Base-by-base conservation (phyloP, 129 eudicot species). In the Chrysanthemum lavandulifolium region DNA sequence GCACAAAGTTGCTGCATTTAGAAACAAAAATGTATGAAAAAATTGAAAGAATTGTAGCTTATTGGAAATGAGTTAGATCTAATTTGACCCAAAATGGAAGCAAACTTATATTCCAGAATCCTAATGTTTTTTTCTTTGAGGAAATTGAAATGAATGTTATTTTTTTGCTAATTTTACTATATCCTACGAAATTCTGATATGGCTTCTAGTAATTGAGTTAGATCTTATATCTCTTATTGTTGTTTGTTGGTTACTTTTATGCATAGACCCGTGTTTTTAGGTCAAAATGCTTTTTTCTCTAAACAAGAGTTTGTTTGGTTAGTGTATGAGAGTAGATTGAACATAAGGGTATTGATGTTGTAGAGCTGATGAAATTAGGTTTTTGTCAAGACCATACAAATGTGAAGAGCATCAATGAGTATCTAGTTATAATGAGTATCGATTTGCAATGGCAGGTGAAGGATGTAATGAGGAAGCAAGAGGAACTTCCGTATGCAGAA, bases 401-500 rank as follows among this genome's bases (percentile, higher is more conserved):
- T 25, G 7, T 19, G 6, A 13, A 11, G 13, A 19, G 13, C 45
- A 6, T 4, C 19, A 14, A 33, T 16, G 59, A 72, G 59, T 14
- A 60, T 23, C 14, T n/a, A 59, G 29, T 68, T 15, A 59, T 6
- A 58, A 14, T 25, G 13, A 9, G 48, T 50, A 62, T 19, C 8
- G 13, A 25, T 3, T 69, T 81, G 73, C 81, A 90, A 6, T 68
- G 81, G 76, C 83, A 94, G 99, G 99, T 94, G 73, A 94, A 76
- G 78, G 99, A 94, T 78, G 92, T 90, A 10, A 94, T 94, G 99
- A 94, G 84, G 90, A 90, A 86, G 62, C 89, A 82, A 76, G 88
- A 82, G 11, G 96, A 90, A 63, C 97, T 94, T 75, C 99, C 99
- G 33, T 90, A 49, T 90, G 99, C 81, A 86, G 64, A 75, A 90